Conservation (phyloP, 2,329 filamentous ascomycete species). For the Chlorencoelia australis region DNA sequence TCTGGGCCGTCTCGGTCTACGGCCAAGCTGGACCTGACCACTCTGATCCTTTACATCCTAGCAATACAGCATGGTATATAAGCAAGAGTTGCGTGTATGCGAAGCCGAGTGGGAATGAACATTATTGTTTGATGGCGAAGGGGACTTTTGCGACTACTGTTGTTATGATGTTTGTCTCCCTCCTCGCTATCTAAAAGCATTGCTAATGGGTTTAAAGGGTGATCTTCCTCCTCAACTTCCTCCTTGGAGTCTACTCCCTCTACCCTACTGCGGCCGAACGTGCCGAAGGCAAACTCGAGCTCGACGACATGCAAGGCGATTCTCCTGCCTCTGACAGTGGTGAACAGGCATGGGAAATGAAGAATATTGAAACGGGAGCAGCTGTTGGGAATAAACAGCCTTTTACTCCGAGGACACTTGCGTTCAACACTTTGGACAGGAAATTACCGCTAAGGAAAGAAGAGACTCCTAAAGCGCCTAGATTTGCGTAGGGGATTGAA, state of each 20-base stretch:
- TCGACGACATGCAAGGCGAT: conserved; percentile 35
- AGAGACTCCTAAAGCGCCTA: conserved; percentile 4
- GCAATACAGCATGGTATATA: conserved; percentile 64
- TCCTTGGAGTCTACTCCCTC: conserved; percentile 45
- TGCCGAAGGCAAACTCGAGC: conserved; percentile 42
- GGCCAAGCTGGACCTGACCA: conserved; percentile 67
- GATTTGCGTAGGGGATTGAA: too few species aligned
- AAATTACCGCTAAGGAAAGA: conserved; percentile 45
- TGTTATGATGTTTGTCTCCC: conserved; percentile 53
- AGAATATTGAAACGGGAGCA: conserved; percentile 34
- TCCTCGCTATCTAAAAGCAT: not conserved
- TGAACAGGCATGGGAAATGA: conserved; percentile 48
- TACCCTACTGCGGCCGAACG: conserved; percentile 32
- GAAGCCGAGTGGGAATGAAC: conserved; percentile 39
- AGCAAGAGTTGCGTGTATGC: conserved; percentile 57
- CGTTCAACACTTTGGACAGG: conserved; percentile 53
- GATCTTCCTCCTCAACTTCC: conserved; percentile 50
- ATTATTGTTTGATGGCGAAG: conserved; percentile 60
- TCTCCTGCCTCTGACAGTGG: conserved; percentile 30
- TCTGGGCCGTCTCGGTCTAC: conserved; percentile 58
- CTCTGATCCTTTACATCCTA: conserved; percentile 51
- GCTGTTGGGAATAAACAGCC: conserved; percentile 35
- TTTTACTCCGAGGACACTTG: conserved; percentile 57
- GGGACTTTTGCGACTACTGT: conserved; percentile 53
- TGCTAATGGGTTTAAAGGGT: conserved; percentile 31